Base-by-base conservation (phyloP, 1,284 basidiomycete genomes). In the Waitea zeae region DNA sequence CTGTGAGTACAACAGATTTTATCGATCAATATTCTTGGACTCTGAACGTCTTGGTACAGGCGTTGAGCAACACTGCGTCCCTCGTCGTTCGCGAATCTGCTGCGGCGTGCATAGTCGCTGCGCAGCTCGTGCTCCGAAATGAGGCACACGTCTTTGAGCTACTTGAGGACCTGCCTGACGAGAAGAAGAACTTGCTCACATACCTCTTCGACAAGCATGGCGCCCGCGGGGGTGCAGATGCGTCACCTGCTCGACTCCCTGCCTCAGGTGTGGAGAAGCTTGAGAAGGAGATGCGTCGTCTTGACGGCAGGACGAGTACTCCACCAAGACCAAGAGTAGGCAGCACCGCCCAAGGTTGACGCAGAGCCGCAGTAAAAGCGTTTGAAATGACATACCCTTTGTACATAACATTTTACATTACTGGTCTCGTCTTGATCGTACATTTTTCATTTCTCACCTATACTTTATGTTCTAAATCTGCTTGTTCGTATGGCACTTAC, bases 131-230 rank as follows among this genome's bases (percentile, higher is more conserved):
- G 36, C 57, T 88, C 19, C 69, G 70, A 20, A 82, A 87, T 46
- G 83, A 87, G 49, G 70, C 72, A 0, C 77, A 83, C 43, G 58
- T 88, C 3, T 86, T 84, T 45, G 60, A 69, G 17, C 64, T 88
- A 19, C 57, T 87, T 27, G 80, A 82, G 38, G 80, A 78, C 7
- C 60, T 88, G 22, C 70, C 76, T 11, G 76, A 82, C 41, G 81
- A 82, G 46, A 83, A 87, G 62, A 84, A 83, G 61, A 86, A 87
- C 48, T 58, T 87, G 18, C 58, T 87, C 34, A 82, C 82, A 1
- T 87, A 87, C 44, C 61, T 86, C 36, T 86, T 86, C 44, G 81
- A 84, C 49, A 86, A 84, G 50, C 78, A 83, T 45, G 70, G 73
- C 20, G 76, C 67, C 11, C 61, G 79, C 31, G 71, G 65, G 31